phyloP scores from a whole-genome alignment of 2,329 filamentous ascomycete genomes.

The Paecilomyces niveus region DNA sequence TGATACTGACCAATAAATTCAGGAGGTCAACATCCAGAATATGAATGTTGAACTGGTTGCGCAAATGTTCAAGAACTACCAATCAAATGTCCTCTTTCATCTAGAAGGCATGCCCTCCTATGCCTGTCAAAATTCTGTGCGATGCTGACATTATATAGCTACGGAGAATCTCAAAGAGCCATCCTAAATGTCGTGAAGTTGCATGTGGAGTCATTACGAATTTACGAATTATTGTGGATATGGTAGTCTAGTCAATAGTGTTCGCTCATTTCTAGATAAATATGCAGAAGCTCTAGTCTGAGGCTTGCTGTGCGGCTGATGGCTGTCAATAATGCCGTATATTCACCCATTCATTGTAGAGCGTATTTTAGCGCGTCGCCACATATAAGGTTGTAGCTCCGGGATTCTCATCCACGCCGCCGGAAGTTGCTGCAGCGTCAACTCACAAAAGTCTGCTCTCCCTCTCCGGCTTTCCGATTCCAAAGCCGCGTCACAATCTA shows the following conservation, averaged over 20 bases:
- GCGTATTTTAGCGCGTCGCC: background rate
- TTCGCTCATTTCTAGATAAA: background rate
- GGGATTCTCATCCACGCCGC: background rate
- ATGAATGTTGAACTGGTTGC: constrained; percentile 98
- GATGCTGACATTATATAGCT: constrained; percentile 42
- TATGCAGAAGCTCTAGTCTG: background rate
- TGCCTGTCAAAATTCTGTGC: background rate
- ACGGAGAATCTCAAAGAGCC: constrained; percentile 80
- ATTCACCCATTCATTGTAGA: background rate
- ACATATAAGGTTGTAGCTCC: constrained; percentile 1
- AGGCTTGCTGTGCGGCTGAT: background rate
- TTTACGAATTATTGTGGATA: constrained; percentile 5
- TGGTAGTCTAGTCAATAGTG: background rate
- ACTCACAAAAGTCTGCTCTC: background rate
- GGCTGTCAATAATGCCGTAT: background rate
- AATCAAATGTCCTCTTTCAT: constrained; percentile 95
- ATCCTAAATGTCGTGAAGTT: constrained; percentile 38
- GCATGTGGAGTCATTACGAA: background rate
- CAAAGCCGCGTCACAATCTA: background rate
- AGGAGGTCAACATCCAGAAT: constrained; percentile 98
- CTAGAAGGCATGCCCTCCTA: constrained; percentile 65
- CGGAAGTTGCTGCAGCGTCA: background rate
- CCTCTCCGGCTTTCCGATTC: background rate
- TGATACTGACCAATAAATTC: constrained; percentile 1
- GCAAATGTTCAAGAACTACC: constrained; percentile 99